Evolutionary conservation across 2,329 filamentous ascomycete species (phyloP).

Genomic region (Aureobasidium sp.): DNA sequence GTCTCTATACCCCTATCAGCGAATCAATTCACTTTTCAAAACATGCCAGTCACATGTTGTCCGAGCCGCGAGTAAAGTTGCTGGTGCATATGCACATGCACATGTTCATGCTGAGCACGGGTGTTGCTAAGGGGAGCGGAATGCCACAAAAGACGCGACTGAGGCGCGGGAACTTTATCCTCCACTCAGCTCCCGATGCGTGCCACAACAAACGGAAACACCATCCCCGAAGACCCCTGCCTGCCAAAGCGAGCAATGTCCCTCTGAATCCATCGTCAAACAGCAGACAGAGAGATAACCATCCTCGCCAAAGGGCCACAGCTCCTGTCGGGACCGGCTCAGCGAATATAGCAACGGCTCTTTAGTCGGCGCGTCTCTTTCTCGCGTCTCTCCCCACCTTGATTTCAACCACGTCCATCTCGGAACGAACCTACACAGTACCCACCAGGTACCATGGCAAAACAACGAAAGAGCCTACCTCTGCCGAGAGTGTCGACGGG

Average conservation of each 20-base stretch:
- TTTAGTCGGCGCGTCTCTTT: constrained; percentile 5
- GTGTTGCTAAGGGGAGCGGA: constrained; percentile 10
- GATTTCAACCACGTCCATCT: constrained; percentile 17
- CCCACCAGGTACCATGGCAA: constrained; percentile 14
- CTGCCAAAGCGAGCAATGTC: neutral
- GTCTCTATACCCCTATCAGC: constrained; percentile 4
- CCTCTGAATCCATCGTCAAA: neutral
- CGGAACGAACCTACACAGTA: neutral
- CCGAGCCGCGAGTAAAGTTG: neutral
- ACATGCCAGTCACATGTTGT: neutral
- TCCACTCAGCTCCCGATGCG: neutral
- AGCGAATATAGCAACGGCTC: neutral
- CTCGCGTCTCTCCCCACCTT: constrained; percentile 16
- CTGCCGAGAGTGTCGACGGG: constrained; percentile 8
- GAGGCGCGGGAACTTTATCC: constrained; percentile 5
- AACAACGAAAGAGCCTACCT: constrained; percentile 6
- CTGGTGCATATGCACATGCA: neutral
- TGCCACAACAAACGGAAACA: constrained; percentile 6
- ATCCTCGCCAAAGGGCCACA: neutral
- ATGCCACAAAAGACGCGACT: constrained; percentile 7
- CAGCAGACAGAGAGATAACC: neutral
- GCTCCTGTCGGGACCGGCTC: neutral
- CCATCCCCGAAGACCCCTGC: neutral
- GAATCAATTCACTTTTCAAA: neutral
- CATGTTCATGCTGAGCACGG: neutral